Conservation (phyloP, 495 filamentous ascomycete species). For the Geoglossum glabrum region DNA sequence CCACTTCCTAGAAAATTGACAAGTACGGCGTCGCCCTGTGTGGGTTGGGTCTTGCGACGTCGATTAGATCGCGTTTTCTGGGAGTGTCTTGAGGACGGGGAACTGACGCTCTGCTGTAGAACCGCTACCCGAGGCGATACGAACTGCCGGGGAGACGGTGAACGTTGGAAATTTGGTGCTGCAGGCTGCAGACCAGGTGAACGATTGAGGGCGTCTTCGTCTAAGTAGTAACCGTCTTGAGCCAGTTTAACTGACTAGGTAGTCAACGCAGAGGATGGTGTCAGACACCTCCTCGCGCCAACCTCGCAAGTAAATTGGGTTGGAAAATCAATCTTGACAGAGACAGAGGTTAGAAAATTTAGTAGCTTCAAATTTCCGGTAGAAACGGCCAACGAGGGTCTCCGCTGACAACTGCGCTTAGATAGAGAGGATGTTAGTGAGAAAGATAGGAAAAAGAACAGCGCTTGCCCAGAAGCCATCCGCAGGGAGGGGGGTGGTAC, state of each 20-base stretch:
- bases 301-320: background rate
- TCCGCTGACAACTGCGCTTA: background rate
- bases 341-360: background rate
- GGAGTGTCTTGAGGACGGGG: background rate
- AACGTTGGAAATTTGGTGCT: background rate
- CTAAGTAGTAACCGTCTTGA: constrained; percentile 4
- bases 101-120: constrained; percentile 3
- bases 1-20: constrained; percentile 2
- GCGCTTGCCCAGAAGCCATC: background rate
- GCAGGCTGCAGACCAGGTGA: constrained; percentile 2
- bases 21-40: constrained; percentile 6
- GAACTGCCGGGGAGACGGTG: background rate
- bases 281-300: background rate
- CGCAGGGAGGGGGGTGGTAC: background rate
- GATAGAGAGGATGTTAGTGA: background rate
- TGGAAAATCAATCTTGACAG: background rate
- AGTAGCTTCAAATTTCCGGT: background rate
- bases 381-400: background rate
- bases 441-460: background rate
- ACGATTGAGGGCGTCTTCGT: constrained; percentile 6
- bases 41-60: constrained; percentile 2
- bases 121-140: background rate
- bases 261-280: constrained; percentile 2
- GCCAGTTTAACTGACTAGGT: constrained; percentile 1
- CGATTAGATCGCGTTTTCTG: background rate